Evolutionary conservation across 2,329 filamentous ascomycete genomes (phyloP).

Genomic region (Nakataea oryzae): DNA sequence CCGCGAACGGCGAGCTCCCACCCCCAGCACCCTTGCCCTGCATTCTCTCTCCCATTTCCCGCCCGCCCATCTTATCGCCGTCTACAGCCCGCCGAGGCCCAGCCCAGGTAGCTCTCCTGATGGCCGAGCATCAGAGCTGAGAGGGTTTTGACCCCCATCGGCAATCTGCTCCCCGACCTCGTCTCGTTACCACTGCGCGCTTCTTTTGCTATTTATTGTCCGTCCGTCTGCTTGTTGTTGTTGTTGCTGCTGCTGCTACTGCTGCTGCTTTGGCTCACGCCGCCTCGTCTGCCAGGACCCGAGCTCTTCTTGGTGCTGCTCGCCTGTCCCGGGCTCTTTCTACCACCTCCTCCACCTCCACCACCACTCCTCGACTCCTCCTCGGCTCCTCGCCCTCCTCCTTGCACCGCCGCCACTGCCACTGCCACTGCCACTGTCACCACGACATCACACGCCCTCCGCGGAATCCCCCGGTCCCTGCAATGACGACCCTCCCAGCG

Average conservation of each 20-base stretch:
- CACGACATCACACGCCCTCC: no score
- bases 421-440: no score
- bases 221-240: no score
- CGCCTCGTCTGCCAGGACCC: neutral
- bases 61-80: neutral
- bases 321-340: neutral
- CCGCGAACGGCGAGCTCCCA: no score
- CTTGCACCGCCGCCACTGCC: no score
- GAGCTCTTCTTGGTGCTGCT: neutral
- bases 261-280: neutral
- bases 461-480: constrained; percentile 4
- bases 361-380: neutral
- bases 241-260: no score
- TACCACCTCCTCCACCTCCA: neutral
- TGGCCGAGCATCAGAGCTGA: neutral
- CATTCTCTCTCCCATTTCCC: no score
- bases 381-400: neutral
- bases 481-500: constrained; percentile 20
- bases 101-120: neutral
- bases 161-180: neutral
- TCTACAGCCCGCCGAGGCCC: neutral
- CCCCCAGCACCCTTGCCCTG: no score
- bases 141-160: neutral
- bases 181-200: neutral
- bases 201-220: neutral